Evolutionary conservation across 176 grass and related monocot genomes (phyloP).

Genomic region (Musa schizocarpa): DNA sequence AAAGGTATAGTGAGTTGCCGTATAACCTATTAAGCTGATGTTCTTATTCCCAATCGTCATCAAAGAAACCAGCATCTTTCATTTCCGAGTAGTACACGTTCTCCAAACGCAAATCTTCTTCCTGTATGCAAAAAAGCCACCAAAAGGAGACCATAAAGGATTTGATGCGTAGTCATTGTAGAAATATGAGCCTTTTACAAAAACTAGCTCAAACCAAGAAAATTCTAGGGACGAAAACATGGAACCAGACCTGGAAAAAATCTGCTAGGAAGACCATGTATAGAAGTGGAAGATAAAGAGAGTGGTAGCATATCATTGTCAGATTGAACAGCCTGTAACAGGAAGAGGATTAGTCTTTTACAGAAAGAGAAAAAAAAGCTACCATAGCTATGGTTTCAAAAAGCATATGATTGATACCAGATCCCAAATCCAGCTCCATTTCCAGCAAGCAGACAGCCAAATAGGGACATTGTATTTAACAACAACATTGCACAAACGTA

Average conservation of each 20-base stretch:
- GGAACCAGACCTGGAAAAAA: slow-evolving; percentile 78
- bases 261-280: slow-evolving; percentile 92
- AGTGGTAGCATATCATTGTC: slow-evolving; percentile 71
- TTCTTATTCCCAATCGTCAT: slow-evolving; percentile 81
- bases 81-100: slow-evolving; percentile 97
- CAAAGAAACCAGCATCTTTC: slow-evolving; percentile 99
- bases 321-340: slow-evolving; percentile 76
- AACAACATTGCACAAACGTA: slow-evolving; percentile 80
- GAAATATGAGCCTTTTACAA: not conserved
- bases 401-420: slow-evolving; percentile 44
- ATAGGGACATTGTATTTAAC: slow-evolving; percentile 64
- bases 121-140: slow-evolving; percentile 34
- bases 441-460: slow-evolving; percentile 67
- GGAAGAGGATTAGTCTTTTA: not conserved
- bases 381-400: not conserved
- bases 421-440: slow-evolving; percentile 78
- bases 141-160: not conserved
- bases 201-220: not conserved
- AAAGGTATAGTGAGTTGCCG: not conserved
- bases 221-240: not conserved
- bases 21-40: not conserved
- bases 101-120: slow-evolving; percentile 94
- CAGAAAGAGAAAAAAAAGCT: not conserved
- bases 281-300: slow-evolving; percentile 91
- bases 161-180: not conserved